phyloP scores from a whole-genome alignment of 192 early-diverging fungal genomes.

The Powellomyces hirtus region DNA sequence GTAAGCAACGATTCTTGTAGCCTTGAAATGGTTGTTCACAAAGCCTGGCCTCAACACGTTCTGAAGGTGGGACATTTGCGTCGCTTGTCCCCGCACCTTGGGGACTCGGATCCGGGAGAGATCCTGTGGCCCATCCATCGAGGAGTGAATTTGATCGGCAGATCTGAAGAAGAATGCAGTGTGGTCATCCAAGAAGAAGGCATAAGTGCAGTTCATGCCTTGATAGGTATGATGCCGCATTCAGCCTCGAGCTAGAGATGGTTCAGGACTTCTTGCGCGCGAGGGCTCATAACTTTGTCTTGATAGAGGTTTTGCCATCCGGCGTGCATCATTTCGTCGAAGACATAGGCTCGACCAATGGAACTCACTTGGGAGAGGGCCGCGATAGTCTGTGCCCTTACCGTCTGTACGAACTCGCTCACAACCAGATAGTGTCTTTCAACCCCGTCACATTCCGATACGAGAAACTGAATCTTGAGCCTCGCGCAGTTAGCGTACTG shows the following conservation, averaged over 20 bases:
- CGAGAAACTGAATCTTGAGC: slow-evolving; percentile 17
- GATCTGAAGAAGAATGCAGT: slow-evolving; percentile 5
- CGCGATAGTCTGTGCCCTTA: slow-evolving; percentile 6
- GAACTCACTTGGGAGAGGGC: slow-evolving; percentile 23
- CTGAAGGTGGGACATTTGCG: slow-evolving; percentile 21
- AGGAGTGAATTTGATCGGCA: slow-evolving; percentile 34
- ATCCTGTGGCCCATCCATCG: background rate
- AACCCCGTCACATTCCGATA: slow-evolving; percentile 31
- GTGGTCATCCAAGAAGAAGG: slow-evolving; percentile 16
- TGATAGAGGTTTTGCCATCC: slow-evolving; percentile 17
- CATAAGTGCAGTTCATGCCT: slow-evolving; percentile 32
- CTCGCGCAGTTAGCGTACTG: no score
- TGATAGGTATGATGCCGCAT: slow-evolving; percentile 31
- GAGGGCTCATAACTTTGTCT: background rate
- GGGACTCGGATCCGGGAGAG: background rate
- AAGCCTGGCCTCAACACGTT: background rate
- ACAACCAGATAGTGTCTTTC: slow-evolving; percentile 29
- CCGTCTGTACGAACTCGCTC: slow-evolving; percentile 31
- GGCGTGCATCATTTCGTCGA: slow-evolving; percentile 38
- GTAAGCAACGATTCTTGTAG: background rate
- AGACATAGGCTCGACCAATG: slow-evolving; percentile 43
- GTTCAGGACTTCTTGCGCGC: background rate
- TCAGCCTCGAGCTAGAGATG: background rate
- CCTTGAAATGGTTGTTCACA: background rate
- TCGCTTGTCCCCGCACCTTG: no score